Base-by-base conservation (phyloP, 192 early-diverging fungal genomes). In the Dissophora ornata region DNA sequence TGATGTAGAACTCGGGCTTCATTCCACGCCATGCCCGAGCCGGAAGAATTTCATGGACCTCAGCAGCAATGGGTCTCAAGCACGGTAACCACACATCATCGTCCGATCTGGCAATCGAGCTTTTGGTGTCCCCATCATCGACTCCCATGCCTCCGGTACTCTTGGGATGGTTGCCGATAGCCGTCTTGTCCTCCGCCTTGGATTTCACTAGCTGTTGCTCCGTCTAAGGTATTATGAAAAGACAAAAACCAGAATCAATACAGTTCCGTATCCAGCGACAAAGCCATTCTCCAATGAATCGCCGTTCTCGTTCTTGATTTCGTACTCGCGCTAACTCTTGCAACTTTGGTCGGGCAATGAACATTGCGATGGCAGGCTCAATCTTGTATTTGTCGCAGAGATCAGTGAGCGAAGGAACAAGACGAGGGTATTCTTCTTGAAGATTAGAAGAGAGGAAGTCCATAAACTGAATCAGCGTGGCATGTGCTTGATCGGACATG, bases 1-100 rank as follows among this genome's bases (percentile, higher is more conserved):
- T 87, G 9, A 84, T 79, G 67, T 89, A 96, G 56, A 95, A 96
- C 21, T 88, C 78, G 0, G 92, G 87, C 7, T 69, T 83, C 49
- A 86, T 57, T 10, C 58, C 75, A 15, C 57, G 69, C 87, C 85
- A 88, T 0, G 82, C 80, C 6, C 53, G 33, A 0, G 59, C 36
- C 26, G 83, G 82, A 6, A 81, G 34, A 25, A 86, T 89, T 2
- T 48, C 40, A 9, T 26, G 61, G 10, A 82, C 60, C 22, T 81
- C 64, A 10, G 60, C 56, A 11, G 67, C 59, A 11, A 69, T 46
- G 0, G 65, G 50, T 1, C 34, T 49, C 8, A 84, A 46, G 12
- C 60, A 77, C 19, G 71, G 69, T 18, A 86, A 64, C 83, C 84
- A 87, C 12, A 55, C 34, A 15, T 52, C 50, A 22, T 63, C 47